Percentiles rank a stretch among this genome's conserved stretches.
phyloP scores from a whole-genome alignment of 768 basidiomycete species.

The Leucogyrophana mollusca region DNA sequence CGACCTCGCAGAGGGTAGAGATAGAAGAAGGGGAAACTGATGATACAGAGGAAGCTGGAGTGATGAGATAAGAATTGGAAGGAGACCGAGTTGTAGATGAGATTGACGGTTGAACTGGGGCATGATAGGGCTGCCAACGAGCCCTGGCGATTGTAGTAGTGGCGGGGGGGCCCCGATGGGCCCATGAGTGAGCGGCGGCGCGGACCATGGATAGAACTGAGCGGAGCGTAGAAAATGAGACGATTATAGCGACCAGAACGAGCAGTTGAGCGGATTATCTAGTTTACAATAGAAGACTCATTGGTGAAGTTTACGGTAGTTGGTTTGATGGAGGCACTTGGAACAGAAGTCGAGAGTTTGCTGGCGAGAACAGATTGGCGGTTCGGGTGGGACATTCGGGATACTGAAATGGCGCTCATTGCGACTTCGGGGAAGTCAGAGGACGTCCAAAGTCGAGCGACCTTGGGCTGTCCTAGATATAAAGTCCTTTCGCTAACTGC shows the following conservation, averaged over 20 bases:
- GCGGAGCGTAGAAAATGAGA: slow-evolving; percentile 9
- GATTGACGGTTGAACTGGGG: slow-evolving; percentile 39
- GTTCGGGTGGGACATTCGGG: slow-evolving; percentile 23
- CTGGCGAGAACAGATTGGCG: slow-evolving; percentile 13
- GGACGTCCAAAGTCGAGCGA: slow-evolving; percentile 37
- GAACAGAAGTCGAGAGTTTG: slow-evolving; percentile 12
- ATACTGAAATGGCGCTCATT: slow-evolving; percentile 38
- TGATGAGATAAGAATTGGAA: slow-evolving; percentile 51
- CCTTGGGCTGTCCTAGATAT: slow-evolving; percentile 43
- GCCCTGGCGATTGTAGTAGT: slow-evolving; percentile 59
- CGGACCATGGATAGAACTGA: slow-evolving; percentile 32
- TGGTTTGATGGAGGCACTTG: slow-evolving; percentile 14
- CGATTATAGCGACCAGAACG: slow-evolving; percentile 1
- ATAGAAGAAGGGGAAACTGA: slow-evolving; percentile 42
- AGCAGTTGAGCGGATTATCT: slow-evolving; percentile 25
- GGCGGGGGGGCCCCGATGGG: slow-evolving; percentile 68
- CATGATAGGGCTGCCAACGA: slow-evolving; percentile 80
- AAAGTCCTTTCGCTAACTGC: slow-evolving; percentile 15
- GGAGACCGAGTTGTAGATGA: slow-evolving; percentile 35
- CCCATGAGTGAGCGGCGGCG: slow-evolving; percentile 47
- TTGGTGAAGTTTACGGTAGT: slow-evolving; percentile 25
- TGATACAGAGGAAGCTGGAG: slow-evolving; percentile 55
- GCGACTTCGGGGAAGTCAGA: slow-evolving; percentile 22
- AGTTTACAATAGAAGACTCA: slow-evolving; percentile 35
- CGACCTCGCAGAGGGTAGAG: slow-evolving; percentile 35